Evolutionary conservation across 2,329 filamentous ascomycete species (phyloP).

Genomic region (Paecilomyces dactylethromorphus): DNA sequence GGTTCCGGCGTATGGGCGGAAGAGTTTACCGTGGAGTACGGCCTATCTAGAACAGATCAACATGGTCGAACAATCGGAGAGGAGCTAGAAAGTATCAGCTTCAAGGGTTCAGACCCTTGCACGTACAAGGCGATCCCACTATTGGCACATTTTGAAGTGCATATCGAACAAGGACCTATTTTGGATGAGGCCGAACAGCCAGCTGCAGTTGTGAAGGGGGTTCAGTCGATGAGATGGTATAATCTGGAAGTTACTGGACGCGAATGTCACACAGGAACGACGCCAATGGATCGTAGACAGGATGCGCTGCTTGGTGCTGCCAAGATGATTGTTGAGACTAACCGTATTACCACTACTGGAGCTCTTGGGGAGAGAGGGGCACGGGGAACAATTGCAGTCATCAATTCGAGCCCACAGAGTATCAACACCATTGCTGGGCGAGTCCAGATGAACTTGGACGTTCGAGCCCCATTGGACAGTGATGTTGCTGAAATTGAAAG

Average conservation of each 20-base stretch:
- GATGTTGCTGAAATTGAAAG: slow-evolving; percentile 6
- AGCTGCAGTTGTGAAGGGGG: slow-evolving; percentile 58
- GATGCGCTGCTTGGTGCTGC: slow-evolving; percentile 56
- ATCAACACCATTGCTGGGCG: slow-evolving; percentile 10
- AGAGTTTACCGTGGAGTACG: slow-evolving; percentile 48
- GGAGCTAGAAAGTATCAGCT: slow-evolving; percentile 60
- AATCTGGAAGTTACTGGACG: slow-evolving; percentile 53
- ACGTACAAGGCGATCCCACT: slow-evolving; percentile 51
- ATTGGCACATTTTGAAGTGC: slow-evolving; percentile 66
- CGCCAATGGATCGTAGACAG: slow-evolving; percentile 50
- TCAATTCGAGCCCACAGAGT: slow-evolving; percentile 10
- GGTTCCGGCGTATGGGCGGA: slow-evolving; percentile 65
- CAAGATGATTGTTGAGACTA: slow-evolving; percentile 54
- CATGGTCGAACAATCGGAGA: slow-evolving; percentile 50
- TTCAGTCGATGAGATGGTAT: slow-evolving; percentile 62
- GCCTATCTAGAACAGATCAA: slow-evolving; percentile 38
- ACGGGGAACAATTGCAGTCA: neutral
- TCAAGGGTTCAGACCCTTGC: slow-evolving; percentile 49
- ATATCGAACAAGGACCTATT: slow-evolving; percentile 68
- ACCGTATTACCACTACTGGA: slow-evolving; percentile 44
- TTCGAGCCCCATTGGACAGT: slow-evolving; percentile 5
- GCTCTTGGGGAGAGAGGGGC: neutral
- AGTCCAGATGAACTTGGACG: slow-evolving; percentile 8
- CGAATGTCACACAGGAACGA: slow-evolving; percentile 62
- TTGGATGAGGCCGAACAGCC: slow-evolving; percentile 54